phyloP scores from a whole-genome alignment of 306 rosid genomes.

The Carpinus viminea region DNA sequence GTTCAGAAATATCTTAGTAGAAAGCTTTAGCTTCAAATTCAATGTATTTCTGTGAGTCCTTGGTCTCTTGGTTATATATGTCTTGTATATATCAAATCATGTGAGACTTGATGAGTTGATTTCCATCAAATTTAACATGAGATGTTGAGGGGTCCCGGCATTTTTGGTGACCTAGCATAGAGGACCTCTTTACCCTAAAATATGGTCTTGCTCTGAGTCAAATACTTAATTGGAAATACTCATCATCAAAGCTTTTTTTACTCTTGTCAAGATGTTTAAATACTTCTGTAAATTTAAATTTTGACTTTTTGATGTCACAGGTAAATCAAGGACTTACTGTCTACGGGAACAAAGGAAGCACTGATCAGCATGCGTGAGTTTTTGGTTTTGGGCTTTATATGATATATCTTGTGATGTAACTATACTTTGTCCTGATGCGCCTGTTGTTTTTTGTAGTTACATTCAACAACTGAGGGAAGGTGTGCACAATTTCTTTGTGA shows the following conservation, averaged over 20 bases:
- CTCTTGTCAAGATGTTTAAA: background rate
- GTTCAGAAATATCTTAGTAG: background rate
- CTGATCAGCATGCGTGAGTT: constrained; percentile 96
- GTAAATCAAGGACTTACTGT: constrained; percentile 91
- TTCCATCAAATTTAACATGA: background rate
- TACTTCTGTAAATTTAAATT: constrained; percentile 3
- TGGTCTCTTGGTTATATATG: background rate
- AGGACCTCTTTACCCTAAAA: constrained; percentile 9
- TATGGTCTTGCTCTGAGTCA: background rate
- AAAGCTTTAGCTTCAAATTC: background rate
- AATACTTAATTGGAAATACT: constrained; percentile 2
- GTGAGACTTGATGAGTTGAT: constrained; percentile 1
- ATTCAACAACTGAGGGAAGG: constrained; percentile 99
- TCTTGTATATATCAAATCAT: background rate
- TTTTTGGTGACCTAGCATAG: constrained; percentile 4
- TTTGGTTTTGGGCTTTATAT: constrained; percentile 21
- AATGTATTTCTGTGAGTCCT: background rate
- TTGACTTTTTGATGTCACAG: constrained; percentile 40
- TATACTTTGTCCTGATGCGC: constrained; percentile 17
- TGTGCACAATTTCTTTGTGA: constrained; percentile 89
- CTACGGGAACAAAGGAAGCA: constrained; percentile 94
- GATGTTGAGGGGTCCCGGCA: constrained; percentile 12
- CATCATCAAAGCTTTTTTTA: constrained; percentile 1
- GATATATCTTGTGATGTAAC: background rate
- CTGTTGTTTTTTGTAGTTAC: constrained; percentile 52